phyloP scores from a whole-genome alignment of 768 basidiomycete genomes.

The Amanita polypyramis region DNA sequence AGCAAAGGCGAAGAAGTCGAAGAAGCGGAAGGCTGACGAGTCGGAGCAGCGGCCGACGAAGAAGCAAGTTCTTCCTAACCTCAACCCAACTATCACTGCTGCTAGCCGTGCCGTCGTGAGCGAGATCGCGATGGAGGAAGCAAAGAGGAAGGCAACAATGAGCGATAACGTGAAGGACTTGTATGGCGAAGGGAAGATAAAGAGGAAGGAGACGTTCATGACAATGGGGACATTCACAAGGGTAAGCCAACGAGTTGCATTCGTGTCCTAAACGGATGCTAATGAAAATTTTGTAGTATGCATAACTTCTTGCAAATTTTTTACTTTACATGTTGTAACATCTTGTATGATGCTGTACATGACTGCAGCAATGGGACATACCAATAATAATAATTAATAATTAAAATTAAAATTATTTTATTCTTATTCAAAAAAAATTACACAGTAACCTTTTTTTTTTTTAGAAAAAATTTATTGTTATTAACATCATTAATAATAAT shows the following conservation, averaged over 20 bases:
- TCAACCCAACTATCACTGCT: constrained; percentile 43
- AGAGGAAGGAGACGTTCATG: constrained; percentile 79
- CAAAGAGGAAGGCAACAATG: constrained; percentile 75
- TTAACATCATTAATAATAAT: no score
- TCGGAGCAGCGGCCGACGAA: constrained; percentile 29
- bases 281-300: constrained; percentile 12
- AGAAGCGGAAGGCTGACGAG: constrained; percentile 43
- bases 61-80: constrained; percentile 32
- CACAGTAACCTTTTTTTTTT: no score
- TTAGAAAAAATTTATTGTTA: no score
- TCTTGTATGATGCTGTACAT: no score
- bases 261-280: not conserved
- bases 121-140: constrained; percentile 72
- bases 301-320: constrained; percentile 1
- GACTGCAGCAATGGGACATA: no score
- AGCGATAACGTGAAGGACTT: constrained; percentile 78
- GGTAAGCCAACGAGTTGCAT: constrained; percentile 34
- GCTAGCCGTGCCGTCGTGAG: constrained; percentile 58
- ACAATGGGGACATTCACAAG: constrained; percentile 88
- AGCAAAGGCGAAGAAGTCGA: constrained; percentile 44
- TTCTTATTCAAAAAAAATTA: not conserved
- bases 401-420: not conserved
- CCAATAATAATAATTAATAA: no score
- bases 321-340: no score
- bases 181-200: constrained; percentile 48